Evolutionary conservation across 164 flowering plant species (phyloP), one percentile per base, ranked within the genome.

Genomic region (Vitis amurensis): DNA sequence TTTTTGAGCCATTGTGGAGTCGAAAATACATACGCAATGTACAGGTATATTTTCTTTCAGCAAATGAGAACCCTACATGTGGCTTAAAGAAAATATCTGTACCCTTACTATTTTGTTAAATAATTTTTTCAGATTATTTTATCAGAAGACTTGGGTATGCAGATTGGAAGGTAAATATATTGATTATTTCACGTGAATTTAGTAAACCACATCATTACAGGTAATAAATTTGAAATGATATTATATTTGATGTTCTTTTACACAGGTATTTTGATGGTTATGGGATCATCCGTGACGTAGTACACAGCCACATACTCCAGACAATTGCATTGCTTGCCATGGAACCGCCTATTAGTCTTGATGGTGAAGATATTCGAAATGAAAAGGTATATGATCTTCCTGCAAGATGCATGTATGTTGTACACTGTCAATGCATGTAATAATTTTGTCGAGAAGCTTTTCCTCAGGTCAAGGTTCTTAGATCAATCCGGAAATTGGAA

Each of bases 1-100:
- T 88, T 66, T 88, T 89, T 69, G 83, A 87, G 75, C 91, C 91
- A 56, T 59, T 89, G n/a, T 89, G 93, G 91, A 78, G 79, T 67
- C 72, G 87, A 44, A 77, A 71, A 27, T 82, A 82, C 71, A 82
- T 88, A 70, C 76, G 83, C 9, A 83, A 76, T 78, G 80, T 88
- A 10, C 88, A 88, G 82, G 87, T 88, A 71, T 16, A 27, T 0
- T 29, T 16, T 29, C 23, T 62, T 68, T 68, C 1, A 47, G 30
- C 23, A 29, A 53, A 50, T 71, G 55, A 15, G 1, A 66, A 14
- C 9, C 13, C 48, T 31, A n/a, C n/a, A 30, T 69, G 44, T 69
- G 44, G n/a, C 51, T 67, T 47, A 52, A 13, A 3, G 2, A 10
- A 23, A 23, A 23, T 23, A 23, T 23, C 27, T 23, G 27, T 23